Percentiles rank a stretch among this genome's conserved stretches.
Conservation (phyloP, 1,284 basidiomycete genomes). For the Vanrija sp. region DNA sequence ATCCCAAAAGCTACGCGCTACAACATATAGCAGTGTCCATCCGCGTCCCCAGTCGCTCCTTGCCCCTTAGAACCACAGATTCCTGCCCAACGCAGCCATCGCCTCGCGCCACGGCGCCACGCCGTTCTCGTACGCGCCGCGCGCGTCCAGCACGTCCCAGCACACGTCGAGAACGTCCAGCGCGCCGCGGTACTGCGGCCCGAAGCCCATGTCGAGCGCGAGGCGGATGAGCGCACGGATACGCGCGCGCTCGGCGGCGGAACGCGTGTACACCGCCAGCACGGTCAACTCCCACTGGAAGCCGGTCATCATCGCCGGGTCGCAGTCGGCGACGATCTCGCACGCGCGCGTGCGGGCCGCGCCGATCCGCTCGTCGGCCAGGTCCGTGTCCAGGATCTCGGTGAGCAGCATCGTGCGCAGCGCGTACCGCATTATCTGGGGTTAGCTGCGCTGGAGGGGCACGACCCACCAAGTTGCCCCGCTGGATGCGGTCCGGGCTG, state of each 20-base stretch:
- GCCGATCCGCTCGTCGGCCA: slow-evolving; percentile 10
- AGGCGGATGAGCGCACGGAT: slow-evolving; percentile 6
- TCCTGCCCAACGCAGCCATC: slow-evolving; percentile 11
- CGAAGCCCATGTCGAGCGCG: slow-evolving; percentile 12
- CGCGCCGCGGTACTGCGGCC: slow-evolving; percentile 7
- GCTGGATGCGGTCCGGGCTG: slow-evolving; percentile 13
- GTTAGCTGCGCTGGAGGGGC: too few species aligned
- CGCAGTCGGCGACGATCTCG: slow-evolving; percentile 18
- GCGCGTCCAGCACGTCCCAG: slow-evolving; percentile 14
- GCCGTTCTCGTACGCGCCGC: slow-evolving; percentile 17
- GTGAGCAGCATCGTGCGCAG: slow-evolving; percentile 17
- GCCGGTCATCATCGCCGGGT: slow-evolving; percentile 9
- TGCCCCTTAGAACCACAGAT: neutral
- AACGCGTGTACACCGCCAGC: slow-evolving; percentile 14
- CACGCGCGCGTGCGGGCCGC: slow-evolving; percentile 2
- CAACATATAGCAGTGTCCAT: too few species aligned
- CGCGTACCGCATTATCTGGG: slow-evolving; percentile 12
- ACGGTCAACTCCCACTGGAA: slow-evolving; percentile 19
- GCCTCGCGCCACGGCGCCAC: slow-evolving; percentile 23
- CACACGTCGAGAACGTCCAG: slow-evolving; percentile 15
- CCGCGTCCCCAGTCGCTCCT: too few species aligned
- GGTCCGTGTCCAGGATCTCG: slow-evolving; percentile 15
- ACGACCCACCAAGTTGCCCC: slow-evolving; percentile 18
- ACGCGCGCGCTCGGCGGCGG: neutral
- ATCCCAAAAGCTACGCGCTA: too few species aligned